Evolutionary conservation across 768 basidiomycete genomes (phyloP), one percentile per base, ranked within the genome.

Genomic region (Pisolithus marmoratus): DNA sequence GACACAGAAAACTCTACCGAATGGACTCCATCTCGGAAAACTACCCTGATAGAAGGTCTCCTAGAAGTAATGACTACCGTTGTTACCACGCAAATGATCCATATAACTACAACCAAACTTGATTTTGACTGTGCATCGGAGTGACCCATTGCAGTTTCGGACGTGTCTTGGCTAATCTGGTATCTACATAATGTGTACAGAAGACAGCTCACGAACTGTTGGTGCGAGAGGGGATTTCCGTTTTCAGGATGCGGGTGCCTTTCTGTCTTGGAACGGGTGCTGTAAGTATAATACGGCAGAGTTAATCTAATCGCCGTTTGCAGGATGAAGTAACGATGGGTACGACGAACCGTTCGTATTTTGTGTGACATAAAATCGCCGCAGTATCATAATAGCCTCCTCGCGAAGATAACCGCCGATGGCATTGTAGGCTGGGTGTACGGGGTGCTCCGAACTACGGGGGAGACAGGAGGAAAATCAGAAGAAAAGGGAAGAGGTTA

Each of bases 231-330:
- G 31, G 62, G 51, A 97, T 88, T 41, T 87, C 86, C 17, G 85
- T 90, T 69, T 94, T 97, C 51, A 97, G 75, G 2, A 90, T 75
- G 22, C 95, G 79, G 53, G 88, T 88, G 3, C 79, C 74, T 64
- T 98, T 98, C 29, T 85, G 87, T 64, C 83, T 86, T n/a, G 95
- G 95, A 22, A 81, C 73, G 2, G 95, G 95, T 2, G 95, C 95
- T 98, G 57, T 44, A 15, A 3, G 12, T 2, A 34, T 34, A 12
- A 34, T 34, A 12, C 15, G 14, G 1, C 34, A 34, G 5, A 34
- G 34, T 34, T 34, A 14, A 34, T 14, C 34, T 15, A 14, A 34
- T 34, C 34, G 12, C 3, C 14, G 1, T 34, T 1, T 34, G 34
- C 34, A 34, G 29, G 9, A 8, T 8, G 29, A 31, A 31, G 29